Percentiles rank a stretch among this genome's conserved stretches.
These are phyloP conservation scores for Candida stauntonica DNA, from an alignment of 805 yeast genomes.

Conservation along the genomic window DNA sequence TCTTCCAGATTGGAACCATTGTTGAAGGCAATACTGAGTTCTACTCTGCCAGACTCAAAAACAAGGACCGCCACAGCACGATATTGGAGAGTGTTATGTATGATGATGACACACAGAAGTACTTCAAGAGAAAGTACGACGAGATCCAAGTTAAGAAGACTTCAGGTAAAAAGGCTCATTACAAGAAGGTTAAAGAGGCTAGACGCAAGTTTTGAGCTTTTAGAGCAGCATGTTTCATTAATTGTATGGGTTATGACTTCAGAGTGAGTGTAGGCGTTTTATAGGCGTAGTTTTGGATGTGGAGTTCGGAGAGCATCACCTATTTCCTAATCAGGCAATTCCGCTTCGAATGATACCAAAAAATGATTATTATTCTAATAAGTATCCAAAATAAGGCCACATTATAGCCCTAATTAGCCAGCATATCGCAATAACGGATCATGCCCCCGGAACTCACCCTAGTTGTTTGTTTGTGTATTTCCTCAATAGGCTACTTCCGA, in stretches of 20 bases:
- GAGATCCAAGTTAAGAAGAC: constrained; percentile 67
- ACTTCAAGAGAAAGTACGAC: constrained; percentile 78
- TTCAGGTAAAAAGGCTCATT: constrained; percentile 64
- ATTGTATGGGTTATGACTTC: too few relatives aligned
- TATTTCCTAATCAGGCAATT: too few relatives aligned
- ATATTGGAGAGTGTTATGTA: constrained; percentile 79
- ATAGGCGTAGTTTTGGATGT: too few relatives aligned
- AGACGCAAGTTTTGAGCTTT: constrained; percentile 42
- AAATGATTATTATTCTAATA: too few relatives aligned
- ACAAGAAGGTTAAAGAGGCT: constrained; percentile 57
- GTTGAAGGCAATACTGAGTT: constrained; percentile 79
- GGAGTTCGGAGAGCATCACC: too few relatives aligned
- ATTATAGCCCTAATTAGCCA: too few relatives aligned
- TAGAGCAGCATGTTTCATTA: too few relatives aligned
- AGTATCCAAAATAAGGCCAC: too few relatives aligned
- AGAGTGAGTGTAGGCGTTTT: too few relatives aligned
- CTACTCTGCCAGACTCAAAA: constrained; percentile 59
- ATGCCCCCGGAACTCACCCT: not conserved
- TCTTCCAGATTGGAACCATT: constrained; percentile 85
- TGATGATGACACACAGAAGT: constrained; percentile 62
- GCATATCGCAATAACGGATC: too few relatives aligned
- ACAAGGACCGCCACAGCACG: constrained; percentile 70
- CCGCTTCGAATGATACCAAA: too few relatives aligned
- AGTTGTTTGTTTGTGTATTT: too few relatives aligned
- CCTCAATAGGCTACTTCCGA: not conserved